Evolutionary conservation across 2,329 filamentous ascomycete species (phyloP), one percentile per base, ranked within the genome.

Genomic region (Penicillium occitanis): DNA sequence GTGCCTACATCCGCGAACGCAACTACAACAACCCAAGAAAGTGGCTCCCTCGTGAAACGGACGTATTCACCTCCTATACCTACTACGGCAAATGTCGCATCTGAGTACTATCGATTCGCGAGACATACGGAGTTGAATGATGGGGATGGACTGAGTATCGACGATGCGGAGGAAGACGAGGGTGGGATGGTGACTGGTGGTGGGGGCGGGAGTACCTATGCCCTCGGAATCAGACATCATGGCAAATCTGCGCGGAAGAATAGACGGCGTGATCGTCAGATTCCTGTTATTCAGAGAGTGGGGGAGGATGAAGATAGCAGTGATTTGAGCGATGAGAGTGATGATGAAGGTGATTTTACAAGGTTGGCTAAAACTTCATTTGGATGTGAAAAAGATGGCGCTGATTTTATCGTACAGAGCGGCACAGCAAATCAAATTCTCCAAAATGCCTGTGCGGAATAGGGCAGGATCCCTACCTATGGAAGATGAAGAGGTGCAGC

Each of bases 381-480:
- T 59, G 17, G n/a, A 40, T 58, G 13, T n/a, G 22, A 25, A 60
- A 8, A 5, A 60, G 14, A 37, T 28, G 57, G 13, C 13, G 37
- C 57, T 42, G 22, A 60, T n/a, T 30, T 19, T 46, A 13, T 11
- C n/a, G 5, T 46, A n/a, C 61, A 84, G 90, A 63, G 90, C 91
- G 53, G 90, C 90, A 2, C 92, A 96, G 75, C 92, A 96, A 76
- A 97, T 98, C 76, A 93, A 94, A 74, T 99, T 99, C 78, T 88
- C 91, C 59, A 98, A 98, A 79, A 94, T 97, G 91, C 94, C 95
- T 0, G 86, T 97, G 51, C 87, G 93, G 35, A 88, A 88, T 70
- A 88, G 94, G 65, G 91, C 93, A 30, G 94, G 92, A 11, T 97
- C 93, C 0, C 97, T 94, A 58, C 94, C 94, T 3, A 88, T 91